Percentiles rank a stretch among this genome's conserved stretches.
Evolutionary conservation across 2,329 filamentous ascomycete species (phyloP).

Genomic region (Pseudocercospora musae): DNA sequence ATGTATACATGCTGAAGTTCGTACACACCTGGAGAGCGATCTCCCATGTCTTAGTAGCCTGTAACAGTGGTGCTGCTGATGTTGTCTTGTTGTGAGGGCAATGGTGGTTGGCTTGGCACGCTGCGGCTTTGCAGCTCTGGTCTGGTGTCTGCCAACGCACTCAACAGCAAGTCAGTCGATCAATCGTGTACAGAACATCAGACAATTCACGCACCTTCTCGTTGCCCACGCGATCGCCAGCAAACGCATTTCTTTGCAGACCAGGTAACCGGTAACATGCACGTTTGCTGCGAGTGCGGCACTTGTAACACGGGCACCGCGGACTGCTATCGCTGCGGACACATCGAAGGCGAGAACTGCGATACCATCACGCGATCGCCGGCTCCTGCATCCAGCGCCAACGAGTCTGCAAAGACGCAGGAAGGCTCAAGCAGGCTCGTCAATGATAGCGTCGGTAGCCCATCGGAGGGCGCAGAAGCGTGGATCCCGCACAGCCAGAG

Average conservation of each 20-base stretch:
- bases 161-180: neutral
- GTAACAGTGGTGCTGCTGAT: neutral
- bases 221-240: neutral
- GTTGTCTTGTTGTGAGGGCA: slow-evolving; percentile 3
- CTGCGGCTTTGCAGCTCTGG: neutral
- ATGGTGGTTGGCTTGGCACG: neutral
- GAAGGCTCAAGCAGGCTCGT: neutral
- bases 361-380: slow-evolving; percentile 1
- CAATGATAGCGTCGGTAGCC: neutral
- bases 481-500: neutral
- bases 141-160: neutral
- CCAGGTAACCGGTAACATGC: neutral
- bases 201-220: neutral
- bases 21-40: slow-evolving; percentile 5
- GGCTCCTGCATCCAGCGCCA: neutral
- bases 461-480: neutral
- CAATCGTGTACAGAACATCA: neutral
- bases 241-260: neutral
- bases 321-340: slow-evolving; percentile 5
- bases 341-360: slow-evolving; percentile 1
- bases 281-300: slow-evolving; percentile 7
- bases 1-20: slow-evolving; percentile 4
- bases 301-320: slow-evolving; percentile 2
- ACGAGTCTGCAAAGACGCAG: neutral
- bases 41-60: slow-evolving; percentile 13